Percentiles rank a stretch among this genome's conserved stretches.
These are phyloP conservation scores for Mycena rosella DNA, from an alignment of 768 basidiomycete genomes.

Conservation along the genomic window DNA sequence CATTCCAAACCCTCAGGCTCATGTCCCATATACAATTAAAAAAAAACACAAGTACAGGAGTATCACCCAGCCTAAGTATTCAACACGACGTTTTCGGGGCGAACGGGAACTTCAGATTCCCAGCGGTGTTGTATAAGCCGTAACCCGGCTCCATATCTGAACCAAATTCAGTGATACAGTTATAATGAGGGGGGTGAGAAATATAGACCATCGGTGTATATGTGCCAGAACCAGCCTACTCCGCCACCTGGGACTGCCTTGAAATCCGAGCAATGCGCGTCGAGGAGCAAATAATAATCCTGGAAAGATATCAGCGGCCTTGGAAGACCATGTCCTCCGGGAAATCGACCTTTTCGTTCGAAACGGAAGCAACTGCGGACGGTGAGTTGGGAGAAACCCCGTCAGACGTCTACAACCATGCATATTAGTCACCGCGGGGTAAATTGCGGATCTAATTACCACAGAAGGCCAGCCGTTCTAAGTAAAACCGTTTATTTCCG, in stretches of 20 bases:
- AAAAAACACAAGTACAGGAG: too few species aligned
- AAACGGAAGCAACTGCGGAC: slow-evolving; percentile 68
- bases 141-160: slow-evolving; percentile 68
- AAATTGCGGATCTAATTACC: slow-evolving; percentile 11
- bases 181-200: neutral
- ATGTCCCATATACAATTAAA: too few species aligned
- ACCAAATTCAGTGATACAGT: neutral
- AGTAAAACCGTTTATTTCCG: neutral
- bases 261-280: slow-evolving; percentile 71
- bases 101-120: slow-evolving; percentile 72
- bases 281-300: slow-evolving; percentile 75
- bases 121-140: slow-evolving; percentile 68
- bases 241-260: slow-evolving; percentile 72
- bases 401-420: slow-evolving; percentile 53
- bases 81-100: slow-evolving; percentile 73
- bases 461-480: slow-evolving; percentile 86
- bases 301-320: slow-evolving; percentile 42
- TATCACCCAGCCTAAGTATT: slow-evolving; percentile 6
- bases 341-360: slow-evolving; percentile 68
- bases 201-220: slow-evolving; percentile 68
- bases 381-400: slow-evolving; percentile 77
- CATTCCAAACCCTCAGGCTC: too few species aligned
- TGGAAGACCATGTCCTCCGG: neutral
- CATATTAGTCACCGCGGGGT: neutral
- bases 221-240: slow-evolving; percentile 87